A percentile compares a stretch with the other conserved stretches of the same genome.
These are phyloP conservation scores for Arthroderma uncinatum DNA, from an alignment of 2,329 filamentous ascomycete genomes.

Conservation along the genomic window DNA sequence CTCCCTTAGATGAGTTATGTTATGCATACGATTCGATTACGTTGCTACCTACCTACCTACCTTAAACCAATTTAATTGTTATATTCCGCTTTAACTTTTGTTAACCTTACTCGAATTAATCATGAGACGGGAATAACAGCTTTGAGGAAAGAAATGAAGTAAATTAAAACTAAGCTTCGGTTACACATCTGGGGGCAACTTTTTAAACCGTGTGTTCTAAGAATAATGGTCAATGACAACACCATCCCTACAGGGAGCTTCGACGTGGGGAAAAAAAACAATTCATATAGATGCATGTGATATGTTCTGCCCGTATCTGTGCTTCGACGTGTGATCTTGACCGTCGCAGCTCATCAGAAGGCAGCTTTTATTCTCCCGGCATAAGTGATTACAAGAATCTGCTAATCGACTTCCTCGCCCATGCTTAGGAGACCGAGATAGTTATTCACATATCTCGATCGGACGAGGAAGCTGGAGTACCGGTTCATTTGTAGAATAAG, in stretches of 20 bases:
- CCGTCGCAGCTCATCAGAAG: constrained; percentile 55
- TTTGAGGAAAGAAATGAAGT: not conserved
- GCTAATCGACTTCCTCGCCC: constrained; percentile 36
- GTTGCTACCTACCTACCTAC: too few species aligned
- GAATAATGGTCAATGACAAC: not conserved
- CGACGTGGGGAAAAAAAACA: not conserved
- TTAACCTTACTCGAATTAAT: not conserved
- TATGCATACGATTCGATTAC: not conserved
- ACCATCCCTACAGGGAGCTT: not conserved
- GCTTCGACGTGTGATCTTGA: constrained; percentile 49
- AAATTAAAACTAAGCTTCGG: not conserved
- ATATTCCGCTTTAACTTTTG: not conserved
- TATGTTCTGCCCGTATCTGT: constrained; percentile 58
- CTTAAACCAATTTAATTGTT: not conserved
- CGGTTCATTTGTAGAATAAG: not conserved
- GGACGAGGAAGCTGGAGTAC: not conserved
- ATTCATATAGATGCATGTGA: not conserved
- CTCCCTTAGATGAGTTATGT: not conserved
- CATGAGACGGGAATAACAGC: not conserved
- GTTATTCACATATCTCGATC: constrained; percentile 5
- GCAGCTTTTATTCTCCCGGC: constrained; percentile 33
- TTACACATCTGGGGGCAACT: not conserved
- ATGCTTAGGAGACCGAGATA: constrained; percentile 21
- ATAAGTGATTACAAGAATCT: constrained; percentile 20
- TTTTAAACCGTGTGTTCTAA: not conserved